Percentiles rank a stretch among this genome's conserved stretches.
Conservation (phyloP, 306 rosid species). For the Cicer judaicum region DNA sequence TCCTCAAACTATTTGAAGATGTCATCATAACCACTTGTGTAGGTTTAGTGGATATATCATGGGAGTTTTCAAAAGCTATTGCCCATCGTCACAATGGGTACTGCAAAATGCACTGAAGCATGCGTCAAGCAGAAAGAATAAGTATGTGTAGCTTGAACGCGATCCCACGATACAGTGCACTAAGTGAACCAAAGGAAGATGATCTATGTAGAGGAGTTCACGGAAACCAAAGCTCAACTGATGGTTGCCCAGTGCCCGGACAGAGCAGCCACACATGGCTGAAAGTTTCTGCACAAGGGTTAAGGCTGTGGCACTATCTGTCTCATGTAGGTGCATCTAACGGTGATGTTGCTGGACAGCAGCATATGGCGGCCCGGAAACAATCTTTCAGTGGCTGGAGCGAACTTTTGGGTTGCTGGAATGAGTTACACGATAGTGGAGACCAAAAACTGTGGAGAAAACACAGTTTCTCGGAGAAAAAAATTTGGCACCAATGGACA, state of each 20-base stretch:
- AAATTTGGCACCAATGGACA: background rate
- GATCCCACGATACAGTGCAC: background rate
- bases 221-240: background rate
- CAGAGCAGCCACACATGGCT: slow-evolving; percentile 5
- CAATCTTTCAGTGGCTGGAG: background rate
- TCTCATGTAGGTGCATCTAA: background rate
- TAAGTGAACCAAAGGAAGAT: background rate
- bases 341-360: background rate
- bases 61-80: background rate
- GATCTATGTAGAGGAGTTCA: slow-evolving; percentile 1
- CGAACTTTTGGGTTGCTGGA: background rate
- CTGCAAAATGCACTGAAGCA: background rate
- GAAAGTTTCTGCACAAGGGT: background rate
- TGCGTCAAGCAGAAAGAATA: background rate
- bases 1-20: background rate
- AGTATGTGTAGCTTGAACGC: background rate
- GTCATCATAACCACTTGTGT: background rate
- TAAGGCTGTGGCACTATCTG: background rate
- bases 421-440: background rate
- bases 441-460: background rate
- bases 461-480: background rate
- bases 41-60: background rate
- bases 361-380: background rate
- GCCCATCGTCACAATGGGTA: background rate
- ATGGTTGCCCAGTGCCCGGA: background rate